These are phyloP conservation scores for Sporothrix pseudoabietina DNA, from an alignment of 2,329 filamentous ascomycete species.

Conservation along the genomic window DNA sequence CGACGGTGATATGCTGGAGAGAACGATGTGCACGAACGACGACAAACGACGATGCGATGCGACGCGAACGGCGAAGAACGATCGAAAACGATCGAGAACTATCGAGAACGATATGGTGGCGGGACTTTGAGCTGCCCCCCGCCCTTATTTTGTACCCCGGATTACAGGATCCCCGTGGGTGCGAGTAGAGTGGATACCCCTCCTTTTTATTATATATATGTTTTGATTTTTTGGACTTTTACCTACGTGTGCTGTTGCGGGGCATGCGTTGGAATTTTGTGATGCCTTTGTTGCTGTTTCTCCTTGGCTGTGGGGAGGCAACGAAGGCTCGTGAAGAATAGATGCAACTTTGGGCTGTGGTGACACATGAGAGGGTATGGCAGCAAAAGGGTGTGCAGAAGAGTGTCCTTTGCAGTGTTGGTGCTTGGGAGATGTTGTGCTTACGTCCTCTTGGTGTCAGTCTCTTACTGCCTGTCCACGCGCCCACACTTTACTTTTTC, in stretches of 20 bases:
- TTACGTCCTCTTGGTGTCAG: background rate
- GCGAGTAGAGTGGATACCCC: conserved; percentile 36
- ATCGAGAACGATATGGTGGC: background rate
- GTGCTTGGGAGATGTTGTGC: background rate
- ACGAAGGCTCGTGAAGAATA: conserved; percentile 21
- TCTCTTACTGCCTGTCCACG: background rate
- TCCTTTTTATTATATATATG: conserved; percentile 31
- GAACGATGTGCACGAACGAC: conserved; percentile 20
- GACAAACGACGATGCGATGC: conserved; percentile 11
- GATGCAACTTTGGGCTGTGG: background rate
- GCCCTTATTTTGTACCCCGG: background rate
- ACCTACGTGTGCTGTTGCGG: conserved; percentile 16
- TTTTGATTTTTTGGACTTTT: conserved; percentile 23
- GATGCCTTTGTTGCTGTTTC: conserved; percentile 18
- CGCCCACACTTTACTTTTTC: background rate
- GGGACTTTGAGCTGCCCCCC: conserved; percentile 1
- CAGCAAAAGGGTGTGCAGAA: background rate
- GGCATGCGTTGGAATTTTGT: conserved; percentile 20
- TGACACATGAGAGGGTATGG: background rate
- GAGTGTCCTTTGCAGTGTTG: background rate
- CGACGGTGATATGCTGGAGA: background rate
- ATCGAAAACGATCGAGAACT: conserved; percentile 6
- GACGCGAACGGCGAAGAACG: conserved; percentile 17
- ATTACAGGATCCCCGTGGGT: conserved; percentile 18
- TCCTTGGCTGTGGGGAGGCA: background rate